Conservation (phyloP, 306 rosid species). For the Trichosanthes cucumerina region DNA sequence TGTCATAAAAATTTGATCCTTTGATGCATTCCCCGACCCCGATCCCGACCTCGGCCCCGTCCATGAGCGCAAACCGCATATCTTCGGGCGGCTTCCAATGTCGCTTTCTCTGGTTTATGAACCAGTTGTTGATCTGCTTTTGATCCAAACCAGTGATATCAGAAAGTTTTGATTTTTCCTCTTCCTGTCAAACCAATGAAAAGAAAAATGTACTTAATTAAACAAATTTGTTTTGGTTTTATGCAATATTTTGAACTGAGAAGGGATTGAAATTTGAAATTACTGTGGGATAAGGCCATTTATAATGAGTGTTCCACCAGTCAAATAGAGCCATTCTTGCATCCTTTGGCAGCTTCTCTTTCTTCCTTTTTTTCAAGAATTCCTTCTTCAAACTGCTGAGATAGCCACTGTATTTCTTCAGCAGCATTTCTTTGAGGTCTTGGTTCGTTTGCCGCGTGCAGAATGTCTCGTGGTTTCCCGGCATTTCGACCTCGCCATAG, state of each 20-base stretch:
- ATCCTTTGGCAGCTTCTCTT: constrained; percentile 80
- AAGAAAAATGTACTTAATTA: neutral
- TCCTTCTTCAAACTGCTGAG: constrained; percentile 58
- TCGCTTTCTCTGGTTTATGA: constrained; percentile 82
- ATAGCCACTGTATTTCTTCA: constrained; percentile 72
- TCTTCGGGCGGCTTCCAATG: constrained; percentile 91
- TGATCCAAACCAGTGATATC: constrained; percentile 54
- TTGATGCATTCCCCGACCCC: neutral
- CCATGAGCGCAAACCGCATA: constrained; percentile 46
- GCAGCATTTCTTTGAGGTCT: constrained; percentile 66
- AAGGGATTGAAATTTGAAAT: neutral
- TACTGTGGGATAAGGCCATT: constrained; percentile 96
- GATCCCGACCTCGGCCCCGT: constrained; percentile 9
- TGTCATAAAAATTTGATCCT: neutral
- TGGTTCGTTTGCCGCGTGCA: constrained; percentile 18
- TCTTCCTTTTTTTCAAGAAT: constrained; percentile 61
- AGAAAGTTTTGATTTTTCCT: constrained; percentile 58
- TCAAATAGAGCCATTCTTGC: constrained; percentile 45
- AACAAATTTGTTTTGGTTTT: neutral
- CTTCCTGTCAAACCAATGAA: constrained; percentile 33
- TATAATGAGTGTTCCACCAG: constrained; percentile 70
- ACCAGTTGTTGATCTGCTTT: constrained; percentile 87
- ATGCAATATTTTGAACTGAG: neutral
- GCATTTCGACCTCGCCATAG: constrained; percentile 5
- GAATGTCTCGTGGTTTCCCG: constrained; percentile 22